Evolutionary conservation across 495 filamentous ascomycete species (phyloP), one percentile per base, ranked within the genome.

Genomic region (Parachaetomium inaequale): DNA sequence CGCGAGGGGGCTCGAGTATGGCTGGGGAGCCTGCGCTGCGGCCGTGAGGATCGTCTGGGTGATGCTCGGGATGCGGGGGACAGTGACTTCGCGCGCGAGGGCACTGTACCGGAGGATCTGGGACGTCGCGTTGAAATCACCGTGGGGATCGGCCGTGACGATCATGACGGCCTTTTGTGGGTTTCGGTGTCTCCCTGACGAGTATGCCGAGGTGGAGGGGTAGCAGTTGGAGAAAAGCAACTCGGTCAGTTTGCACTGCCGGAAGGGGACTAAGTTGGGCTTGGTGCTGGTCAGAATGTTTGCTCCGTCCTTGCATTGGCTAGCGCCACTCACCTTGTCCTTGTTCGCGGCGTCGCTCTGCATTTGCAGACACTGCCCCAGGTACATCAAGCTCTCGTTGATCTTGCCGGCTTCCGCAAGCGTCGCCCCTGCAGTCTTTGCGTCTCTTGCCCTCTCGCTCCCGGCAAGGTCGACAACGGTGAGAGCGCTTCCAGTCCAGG

Each of bases 101-200:
- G 94, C 95, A 28, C 92, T 96, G 71, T 98, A 98, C 15, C 94
- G 88, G 5, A 98, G 79, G 36, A 98, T 98, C 72, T 98, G 94
- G 25, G 90, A 92, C 0, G 95, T 98, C 21, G 94, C 91, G 67
- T 98, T 97, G 79, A 91, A 96, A 72, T 98, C 94, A 14, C 95
- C 94, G 17, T 89, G 68, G 0, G 94, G 93, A 70, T 98, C 94
- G 0, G 95, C 94, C 2, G 94, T 96, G 21, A 98, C 95, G 46
- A 98, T 88, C 94, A 98, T 98, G 68, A 93, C 84, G 0, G 88
- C 90, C 71, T 91, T 94, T 72, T 96, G 93, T 0, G 91, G 87
- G 23, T 82, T 82, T 1, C 78, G 76, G 54, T 67, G 66, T 7
- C 72, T 67, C 7, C 58, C 67, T 15, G 73, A 71, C n/a, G 81